phyloP scores from a whole-genome alignment of 352 stramenopile genomes.

The Pythium vanterpoolii region DNA sequence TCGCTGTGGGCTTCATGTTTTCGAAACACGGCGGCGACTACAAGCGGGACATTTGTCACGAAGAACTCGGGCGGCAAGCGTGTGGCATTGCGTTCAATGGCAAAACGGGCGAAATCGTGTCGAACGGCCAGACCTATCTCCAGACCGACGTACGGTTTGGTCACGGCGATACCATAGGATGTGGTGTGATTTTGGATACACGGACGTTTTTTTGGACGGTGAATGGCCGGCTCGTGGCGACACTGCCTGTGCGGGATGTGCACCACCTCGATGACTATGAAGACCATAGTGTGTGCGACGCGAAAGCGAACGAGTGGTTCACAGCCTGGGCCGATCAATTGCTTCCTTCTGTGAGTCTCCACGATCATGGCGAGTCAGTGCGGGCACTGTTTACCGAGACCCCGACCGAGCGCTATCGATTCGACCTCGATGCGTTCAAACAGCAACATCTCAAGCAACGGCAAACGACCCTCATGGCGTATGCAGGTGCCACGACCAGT shows the following conservation, averaged over 20 bases:
- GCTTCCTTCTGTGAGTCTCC: conserved; percentile 45
- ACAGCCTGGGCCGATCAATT: conserved; percentile 22
- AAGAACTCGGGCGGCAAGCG: conserved; percentile 36
- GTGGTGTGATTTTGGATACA: conserved; percentile 50
- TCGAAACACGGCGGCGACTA: conserved; percentile 21
- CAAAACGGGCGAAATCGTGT: conserved; percentile 49
- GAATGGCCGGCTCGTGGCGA: conserved; percentile 49
- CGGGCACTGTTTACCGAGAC: conserved; percentile 19
- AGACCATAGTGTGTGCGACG: not conserved
- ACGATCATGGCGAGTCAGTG: conserved; percentile 42
- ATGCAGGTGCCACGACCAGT: not conserved
- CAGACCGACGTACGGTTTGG: conserved; percentile 47
- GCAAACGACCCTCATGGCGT: conserved; percentile 30
- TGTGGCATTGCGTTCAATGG: conserved; percentile 54
- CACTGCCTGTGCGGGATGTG: conserved; percentile 45
- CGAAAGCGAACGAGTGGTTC: conserved; percentile 8
- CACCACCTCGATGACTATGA: conserved; percentile 37
- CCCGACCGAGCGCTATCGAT: conserved; percentile 33
- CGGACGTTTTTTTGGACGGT: conserved; percentile 75
- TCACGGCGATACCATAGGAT: conserved; percentile 53
- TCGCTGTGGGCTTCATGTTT: conserved; percentile 49
- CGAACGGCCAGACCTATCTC: conserved; percentile 41
- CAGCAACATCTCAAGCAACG: conserved; percentile 43
- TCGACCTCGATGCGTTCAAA: conserved; percentile 45
- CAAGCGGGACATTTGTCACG: conserved; percentile 21